Evolutionary conservation across 2,329 filamentous ascomycete species (phyloP), one percentile per base, ranked within the genome.

Genomic region (Lasiodiplodia hormozganensis): DNA sequence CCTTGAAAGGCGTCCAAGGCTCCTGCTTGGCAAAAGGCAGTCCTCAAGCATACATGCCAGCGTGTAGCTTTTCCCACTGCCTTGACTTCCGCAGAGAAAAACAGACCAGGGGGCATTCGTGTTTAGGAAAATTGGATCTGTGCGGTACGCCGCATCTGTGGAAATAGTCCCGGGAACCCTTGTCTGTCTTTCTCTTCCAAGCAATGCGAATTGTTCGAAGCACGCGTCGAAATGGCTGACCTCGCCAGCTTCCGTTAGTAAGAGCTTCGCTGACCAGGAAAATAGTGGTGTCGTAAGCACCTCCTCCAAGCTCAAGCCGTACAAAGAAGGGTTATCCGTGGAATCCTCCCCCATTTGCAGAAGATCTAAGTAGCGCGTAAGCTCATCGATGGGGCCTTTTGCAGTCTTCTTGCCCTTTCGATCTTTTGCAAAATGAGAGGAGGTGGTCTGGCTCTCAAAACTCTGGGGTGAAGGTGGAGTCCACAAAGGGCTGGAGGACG

Each of bases 1-100:
- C 0, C 79, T 79, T 0, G 82, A 80, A 0, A 89, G 74, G 3
- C 75, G 76, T 1, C 84, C 85, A 1, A 84, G 73, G 2, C 75
- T 72, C 0, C 81, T 65, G 6, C 74, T 85, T 0, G 75, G 72
- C 0, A 88, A 76, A 0, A 91, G 78, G 47, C 85, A 89, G 70
- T 87, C 88, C 73, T 91, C 87, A 0, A 90, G 78, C 58, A 90
- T 78, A 71, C 85, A 88, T 0, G 86, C 85, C 2, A 89, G 78
- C 0, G 87, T 89, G 68, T 90, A 86, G 21, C 84, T 87, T 72
- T 90, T 90, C 0, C 88, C 88, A 53, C 84, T 86, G 0, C 88
- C 88, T 72, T 90, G 88, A 1, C 85, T 85, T 1, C 88, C 88
- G 69, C 88, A 90, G n/a, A 90, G 86, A 73, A 90, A 90, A 0